phyloP scores from a whole-genome alignment of 2,329 filamentous ascomycete genomes.

The Cladobotryum protrusum region DNA sequence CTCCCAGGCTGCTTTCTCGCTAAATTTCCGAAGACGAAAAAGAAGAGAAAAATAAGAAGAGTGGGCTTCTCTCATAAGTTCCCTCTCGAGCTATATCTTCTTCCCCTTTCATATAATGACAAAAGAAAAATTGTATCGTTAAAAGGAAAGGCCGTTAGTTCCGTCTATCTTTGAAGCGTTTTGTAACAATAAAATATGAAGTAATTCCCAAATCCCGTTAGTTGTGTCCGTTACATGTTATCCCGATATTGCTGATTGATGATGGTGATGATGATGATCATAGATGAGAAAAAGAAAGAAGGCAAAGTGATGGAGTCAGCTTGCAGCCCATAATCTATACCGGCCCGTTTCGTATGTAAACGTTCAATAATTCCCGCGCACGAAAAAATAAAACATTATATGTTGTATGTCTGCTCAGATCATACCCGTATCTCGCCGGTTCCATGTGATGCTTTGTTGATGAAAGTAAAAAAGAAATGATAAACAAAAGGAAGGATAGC shows the following conservation, averaged over 20 bases:
- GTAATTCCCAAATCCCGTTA: too few relatives aligned
- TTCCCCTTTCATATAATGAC: background rate
- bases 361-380: background rate
- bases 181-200: background rate
- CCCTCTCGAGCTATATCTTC: background rate
- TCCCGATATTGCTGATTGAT: too few relatives aligned
- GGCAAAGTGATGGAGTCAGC: constrained; percentile 9
- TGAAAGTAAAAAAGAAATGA: background rate
- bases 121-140: background rate
- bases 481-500: background rate
- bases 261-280: too few relatives aligned
- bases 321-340: constrained; percentile 9
- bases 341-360: constrained; percentile 3
- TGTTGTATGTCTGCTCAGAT: background rate
- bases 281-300: background rate
- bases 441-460: background rate
- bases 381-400: background rate
- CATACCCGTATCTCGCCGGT: constrained; percentile 1
- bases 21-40: background rate
- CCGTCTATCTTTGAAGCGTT: constrained; percentile 8
- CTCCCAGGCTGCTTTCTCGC: constrained; percentile 3
- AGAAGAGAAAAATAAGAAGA: too few relatives aligned
- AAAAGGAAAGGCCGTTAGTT: constrained; percentile 9
- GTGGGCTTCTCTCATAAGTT: too few relatives aligned
- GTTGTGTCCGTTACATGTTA: too few relatives aligned